These are phyloP conservation scores for Fusarium equiseti DNA, from an alignment of 2,329 filamentous ascomycete species.

Conservation along the genomic window DNA sequence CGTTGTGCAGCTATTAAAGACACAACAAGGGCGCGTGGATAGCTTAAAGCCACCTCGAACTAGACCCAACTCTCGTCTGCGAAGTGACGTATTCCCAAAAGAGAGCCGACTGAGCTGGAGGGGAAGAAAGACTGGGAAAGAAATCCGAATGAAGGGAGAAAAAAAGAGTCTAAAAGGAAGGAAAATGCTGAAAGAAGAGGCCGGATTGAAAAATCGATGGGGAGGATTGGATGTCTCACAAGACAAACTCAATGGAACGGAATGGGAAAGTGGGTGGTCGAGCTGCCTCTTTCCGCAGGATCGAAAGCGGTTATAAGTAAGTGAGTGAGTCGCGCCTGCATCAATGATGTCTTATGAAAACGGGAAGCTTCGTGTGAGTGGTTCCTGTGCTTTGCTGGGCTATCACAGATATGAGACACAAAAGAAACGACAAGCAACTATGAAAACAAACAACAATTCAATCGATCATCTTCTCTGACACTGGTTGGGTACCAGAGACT, in stretches of 20 bases:
- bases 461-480: neutral
- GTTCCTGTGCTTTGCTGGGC: constrained; percentile 2
- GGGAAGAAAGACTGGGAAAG: neutral
- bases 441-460: neutral
- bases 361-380: constrained; percentile 15
- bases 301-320: constrained; percentile 5
- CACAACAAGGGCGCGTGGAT: constrained; percentile 11
- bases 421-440: neutral
- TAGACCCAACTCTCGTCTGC: constrained; percentile 25
- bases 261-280: constrained; percentile 25
- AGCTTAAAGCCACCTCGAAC: constrained; percentile 20
- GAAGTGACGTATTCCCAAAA: constrained; percentile 17
- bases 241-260: constrained; percentile 16
- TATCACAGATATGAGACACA: constrained; percentile 4
- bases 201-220: constrained; percentile 13
- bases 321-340: constrained; percentile 16
- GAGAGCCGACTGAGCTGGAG: neutral
- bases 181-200: constrained; percentile 8
- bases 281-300: constrained; percentile 6
- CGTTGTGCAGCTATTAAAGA: constrained; percentile 6
- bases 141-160: neutral
- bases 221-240: constrained; percentile 18
- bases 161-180: neutral
- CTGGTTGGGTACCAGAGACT: constrained; percentile 2
- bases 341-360: constrained; percentile 17